These are phyloP conservation scores for Tetrapyrgos nigripes DNA, from an alignment of 1,284 basidiomycete species.

Conservation along the genomic window DNA sequence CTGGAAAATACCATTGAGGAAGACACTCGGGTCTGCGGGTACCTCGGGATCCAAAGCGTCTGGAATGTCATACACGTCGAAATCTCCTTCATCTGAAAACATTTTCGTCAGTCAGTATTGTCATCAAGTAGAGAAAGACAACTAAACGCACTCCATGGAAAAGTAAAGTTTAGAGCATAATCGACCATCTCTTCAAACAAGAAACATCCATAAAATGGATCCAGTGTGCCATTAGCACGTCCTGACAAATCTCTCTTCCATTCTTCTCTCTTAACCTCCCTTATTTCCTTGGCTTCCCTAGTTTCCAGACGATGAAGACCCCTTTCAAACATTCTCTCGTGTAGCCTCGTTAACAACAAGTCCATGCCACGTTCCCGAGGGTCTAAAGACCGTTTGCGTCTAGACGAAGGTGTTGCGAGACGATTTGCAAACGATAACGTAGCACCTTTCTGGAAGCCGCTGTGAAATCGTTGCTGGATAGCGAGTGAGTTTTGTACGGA, in stretches of 20 bases:
- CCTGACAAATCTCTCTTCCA: slow-evolving; percentile 48
- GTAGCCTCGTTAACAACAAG: background rate
- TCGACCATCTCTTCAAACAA: slow-evolving; percentile 59
- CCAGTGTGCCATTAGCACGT: slow-evolving; percentile 56
- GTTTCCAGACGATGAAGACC: background rate
- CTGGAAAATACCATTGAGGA: slow-evolving; percentile 61
- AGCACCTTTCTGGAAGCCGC: slow-evolving; percentile 68
- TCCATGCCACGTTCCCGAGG: background rate
- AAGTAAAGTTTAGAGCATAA: slow-evolving; percentile 66
- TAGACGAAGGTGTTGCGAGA: background rate
- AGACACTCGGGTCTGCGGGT: slow-evolving; percentile 53
- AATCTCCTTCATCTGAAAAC: slow-evolving; percentile 5
- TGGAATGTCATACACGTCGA: slow-evolving; percentile 52
- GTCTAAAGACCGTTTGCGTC: background rate
- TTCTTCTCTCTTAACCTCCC: slow-evolving; percentile 19
- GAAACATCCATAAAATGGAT: slow-evolving; percentile 67
- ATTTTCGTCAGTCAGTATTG: background rate
- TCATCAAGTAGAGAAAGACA: background rate
- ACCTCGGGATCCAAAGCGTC: slow-evolving; percentile 58
- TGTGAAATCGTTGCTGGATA: slow-evolving; percentile 52
- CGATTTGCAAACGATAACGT: too few species aligned
- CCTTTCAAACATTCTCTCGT: background rate
- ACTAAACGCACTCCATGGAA: slow-evolving; percentile 66
- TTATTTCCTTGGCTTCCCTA: slow-evolving; percentile 29
- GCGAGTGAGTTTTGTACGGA: slow-evolving; percentile 1